Evolutionary conservation across 2,329 filamentous ascomycete genomes (phyloP).

Genomic region (Pestalotiopsis sp.): DNA sequence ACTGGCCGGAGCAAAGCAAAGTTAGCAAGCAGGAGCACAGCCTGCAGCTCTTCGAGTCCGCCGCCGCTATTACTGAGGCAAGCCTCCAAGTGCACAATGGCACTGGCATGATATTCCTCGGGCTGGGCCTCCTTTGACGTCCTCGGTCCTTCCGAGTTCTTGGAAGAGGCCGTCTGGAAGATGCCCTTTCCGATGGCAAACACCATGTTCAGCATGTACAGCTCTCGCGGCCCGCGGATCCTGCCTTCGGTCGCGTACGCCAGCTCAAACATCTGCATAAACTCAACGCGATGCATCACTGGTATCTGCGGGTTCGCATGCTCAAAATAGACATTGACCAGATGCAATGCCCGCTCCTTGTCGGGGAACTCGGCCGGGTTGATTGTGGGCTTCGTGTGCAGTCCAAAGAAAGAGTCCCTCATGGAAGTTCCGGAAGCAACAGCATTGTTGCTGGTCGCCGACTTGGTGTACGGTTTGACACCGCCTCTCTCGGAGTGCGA

Average conservation of each 20-base stretch:
- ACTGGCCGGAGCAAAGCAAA: constrained; percentile 91
- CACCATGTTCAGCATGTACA: constrained; percentile 96
- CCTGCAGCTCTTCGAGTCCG: constrained; percentile 90
- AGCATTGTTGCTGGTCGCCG: constrained; percentile 44
- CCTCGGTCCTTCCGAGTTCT: constrained; percentile 31
- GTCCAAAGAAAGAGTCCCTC: constrained; percentile 95
- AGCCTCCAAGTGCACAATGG: constrained; percentile 86
- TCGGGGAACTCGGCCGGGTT: constrained; percentile 84
- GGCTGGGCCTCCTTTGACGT: constrained; percentile 66
- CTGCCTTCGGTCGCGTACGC: constrained; percentile 73
- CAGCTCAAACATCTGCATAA: constrained; percentile 83
- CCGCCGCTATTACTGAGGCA: constrained; percentile 85
- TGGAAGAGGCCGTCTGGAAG: constrained; percentile 68
- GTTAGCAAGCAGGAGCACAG: constrained; percentile 86
- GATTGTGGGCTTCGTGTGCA: constrained; percentile 88
- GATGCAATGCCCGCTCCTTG: constrained; percentile 69
- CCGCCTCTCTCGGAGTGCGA: constrained; percentile 69
- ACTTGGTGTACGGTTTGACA: constrained; percentile 57
- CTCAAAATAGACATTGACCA: constrained; percentile 89
- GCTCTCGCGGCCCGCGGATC: constrained; percentile 73
- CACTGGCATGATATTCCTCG: constrained; percentile 94
- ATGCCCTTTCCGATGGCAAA: constrained; percentile 95
- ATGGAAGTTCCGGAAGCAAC: constrained; percentile 73
- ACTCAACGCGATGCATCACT: constrained; percentile 85
- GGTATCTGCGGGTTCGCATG: constrained; percentile 96